A percentile compares a stretch with the other conserved stretches of the same genome.
phyloP scores from a whole-genome alignment of 2,329 filamentous ascomycete species.

The Pseudogymnoascus sp. region DNA sequence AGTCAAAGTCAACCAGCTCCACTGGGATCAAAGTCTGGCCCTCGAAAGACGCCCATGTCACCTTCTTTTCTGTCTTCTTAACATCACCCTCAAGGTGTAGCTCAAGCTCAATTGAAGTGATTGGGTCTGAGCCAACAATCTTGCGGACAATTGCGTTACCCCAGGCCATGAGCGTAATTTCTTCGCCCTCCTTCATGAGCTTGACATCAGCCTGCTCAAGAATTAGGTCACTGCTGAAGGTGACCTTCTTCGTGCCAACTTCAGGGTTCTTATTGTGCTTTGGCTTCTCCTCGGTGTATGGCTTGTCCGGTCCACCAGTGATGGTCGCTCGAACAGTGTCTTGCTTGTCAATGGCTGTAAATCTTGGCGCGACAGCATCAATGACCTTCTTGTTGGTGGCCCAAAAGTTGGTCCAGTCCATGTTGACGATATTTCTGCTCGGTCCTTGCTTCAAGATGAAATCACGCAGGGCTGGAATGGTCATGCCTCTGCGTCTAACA shows the following conservation, averaged over 20 bases:
- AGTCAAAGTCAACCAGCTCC: constrained; percentile 90
- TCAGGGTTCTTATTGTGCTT: constrained; percentile 84
- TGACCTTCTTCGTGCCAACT: constrained; percentile 77
- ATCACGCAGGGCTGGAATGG: constrained; percentile 67
- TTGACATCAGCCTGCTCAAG: constrained; percentile 82
- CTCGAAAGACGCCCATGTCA: constrained; percentile 79
- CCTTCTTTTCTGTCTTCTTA: constrained; percentile 92
- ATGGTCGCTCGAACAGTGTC: constrained; percentile 63
- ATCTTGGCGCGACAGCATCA: constrained; percentile 63
- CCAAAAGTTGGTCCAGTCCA: constrained; percentile 75
- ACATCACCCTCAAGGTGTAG: constrained; percentile 90
- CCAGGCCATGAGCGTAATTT: constrained; percentile 96
- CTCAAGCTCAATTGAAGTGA: constrained; percentile 68
- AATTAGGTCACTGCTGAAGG: constrained; percentile 64
- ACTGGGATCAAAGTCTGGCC: constrained; percentile 69
- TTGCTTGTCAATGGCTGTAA: constrained; percentile 61
- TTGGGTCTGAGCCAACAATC: constrained; percentile 47
- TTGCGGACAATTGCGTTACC: constrained; percentile 76
- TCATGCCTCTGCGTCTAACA: constrained; percentile 69
- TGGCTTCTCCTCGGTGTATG: constrained; percentile 65
- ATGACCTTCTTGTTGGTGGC: constrained; percentile 40
- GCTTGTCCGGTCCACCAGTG: constrained; percentile 52
- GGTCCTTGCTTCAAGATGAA: constrained; percentile 81
- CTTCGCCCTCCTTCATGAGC: constrained; percentile 73
- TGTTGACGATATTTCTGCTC: constrained; percentile 72